A percentile compares a stretch with the other conserved stretches of the same genome.
Conservation (phyloP, 2,329 filamentous ascomycete species). For the Paecilomyces niveus region DNA sequence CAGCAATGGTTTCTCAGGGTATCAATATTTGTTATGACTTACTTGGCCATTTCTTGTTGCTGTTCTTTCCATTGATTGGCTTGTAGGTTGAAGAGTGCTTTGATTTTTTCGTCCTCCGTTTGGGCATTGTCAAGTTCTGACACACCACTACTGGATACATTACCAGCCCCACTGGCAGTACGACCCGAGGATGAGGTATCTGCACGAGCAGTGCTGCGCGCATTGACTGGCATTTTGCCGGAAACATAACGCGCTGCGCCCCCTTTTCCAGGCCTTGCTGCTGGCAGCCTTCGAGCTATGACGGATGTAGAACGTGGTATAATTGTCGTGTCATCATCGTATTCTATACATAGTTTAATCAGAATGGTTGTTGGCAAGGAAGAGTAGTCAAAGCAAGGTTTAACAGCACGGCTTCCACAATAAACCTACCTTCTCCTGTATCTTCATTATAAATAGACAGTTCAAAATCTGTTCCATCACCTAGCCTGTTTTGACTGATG, state of each 20-base stretch:
- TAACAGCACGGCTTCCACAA: background rate
- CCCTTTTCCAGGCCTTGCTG: constrained; percentile 76
- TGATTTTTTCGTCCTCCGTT: constrained; percentile 90
- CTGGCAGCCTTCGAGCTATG: constrained; percentile 78
- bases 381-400: background rate
- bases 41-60: constrained; percentile 87
- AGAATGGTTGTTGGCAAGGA: background rate
- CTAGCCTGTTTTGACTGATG: constrained; percentile 85
- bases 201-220: constrained; percentile 68
- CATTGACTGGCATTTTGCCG: constrained; percentile 86
- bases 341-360: constrained; percentile 53
- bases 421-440: constrained; percentile 72
- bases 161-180: constrained; percentile 24
- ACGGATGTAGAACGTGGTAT: constrained; percentile 93
- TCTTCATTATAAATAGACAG: constrained; percentile 91
- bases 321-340: constrained; percentile 96
- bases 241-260: constrained; percentile 91
- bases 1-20: constrained; percentile 7
- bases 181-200: constrained; percentile 45
- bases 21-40: constrained; percentile 19
- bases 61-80: constrained; percentile 89
- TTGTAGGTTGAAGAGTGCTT: constrained; percentile 83
- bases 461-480: constrained; percentile 94
- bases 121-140: constrained; percentile 67
- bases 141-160: constrained; percentile 48